Evolutionary conservation across 768 basidiomycete species (phyloP).

Genomic region (Auriscalpium orientale): DNA sequence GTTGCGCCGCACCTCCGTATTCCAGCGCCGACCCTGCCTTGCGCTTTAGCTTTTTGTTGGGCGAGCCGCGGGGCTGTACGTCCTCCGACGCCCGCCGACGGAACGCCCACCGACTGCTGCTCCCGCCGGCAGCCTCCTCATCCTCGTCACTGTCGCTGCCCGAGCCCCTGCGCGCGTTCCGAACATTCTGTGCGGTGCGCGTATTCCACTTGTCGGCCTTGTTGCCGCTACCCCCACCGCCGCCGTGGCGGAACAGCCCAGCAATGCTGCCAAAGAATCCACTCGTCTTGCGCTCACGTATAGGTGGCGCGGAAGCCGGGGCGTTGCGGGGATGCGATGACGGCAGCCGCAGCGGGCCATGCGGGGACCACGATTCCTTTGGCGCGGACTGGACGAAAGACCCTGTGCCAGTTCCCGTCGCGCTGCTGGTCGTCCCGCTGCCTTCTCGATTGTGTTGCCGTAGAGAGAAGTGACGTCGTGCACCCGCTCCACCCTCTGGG

Average conservation of each 20-base stretch:
- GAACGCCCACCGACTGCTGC: slow-evolving; percentile 1
- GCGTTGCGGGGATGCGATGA: neutral
- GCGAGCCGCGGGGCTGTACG: neutral
- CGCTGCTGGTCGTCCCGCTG: slow-evolving; percentile 10
- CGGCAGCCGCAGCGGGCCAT: neutral
- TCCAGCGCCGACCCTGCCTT: neutral
- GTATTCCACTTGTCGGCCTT: slow-evolving; percentile 25
- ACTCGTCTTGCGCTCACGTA: slow-evolving; percentile 9
- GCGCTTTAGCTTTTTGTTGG: neutral
- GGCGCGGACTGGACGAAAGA: slow-evolving; percentile 10
- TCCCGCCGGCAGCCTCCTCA: neutral
- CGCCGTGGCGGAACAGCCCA: slow-evolving; percentile 8
- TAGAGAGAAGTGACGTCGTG: neutral
- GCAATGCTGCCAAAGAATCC: slow-evolving; percentile 13
- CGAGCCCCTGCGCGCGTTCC: slow-evolving; percentile 13
- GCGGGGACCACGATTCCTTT: neutral
- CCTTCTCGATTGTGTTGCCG: slow-evolving; percentile 2
- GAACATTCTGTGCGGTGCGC: slow-evolving; percentile 29
- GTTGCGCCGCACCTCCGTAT: neutral
- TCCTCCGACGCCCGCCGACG: slow-evolving; percentile 8
- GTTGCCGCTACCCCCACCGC: neutral
- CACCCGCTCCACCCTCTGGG: neutral
- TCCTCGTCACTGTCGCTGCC: slow-evolving; percentile 22
- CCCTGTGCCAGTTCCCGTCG: slow-evolving; percentile 12
- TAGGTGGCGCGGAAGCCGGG: neutral